phyloP scores from a whole-genome alignment of 78 protist species.

The Dictyostelium capitatum region DNA sequence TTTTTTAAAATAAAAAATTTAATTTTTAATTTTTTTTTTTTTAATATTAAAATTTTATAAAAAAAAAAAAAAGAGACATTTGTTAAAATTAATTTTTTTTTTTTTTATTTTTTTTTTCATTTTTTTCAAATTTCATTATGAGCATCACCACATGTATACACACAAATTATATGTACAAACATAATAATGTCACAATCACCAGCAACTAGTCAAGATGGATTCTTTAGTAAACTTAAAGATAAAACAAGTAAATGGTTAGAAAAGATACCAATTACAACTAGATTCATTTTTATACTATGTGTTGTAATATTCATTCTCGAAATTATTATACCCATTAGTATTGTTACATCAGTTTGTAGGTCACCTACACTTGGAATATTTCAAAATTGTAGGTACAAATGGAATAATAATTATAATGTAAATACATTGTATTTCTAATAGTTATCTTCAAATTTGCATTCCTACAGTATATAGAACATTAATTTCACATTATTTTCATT shows the following conservation, averaged over 20 bases:
- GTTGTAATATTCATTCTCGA: neutral
- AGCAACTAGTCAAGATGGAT: neutral
- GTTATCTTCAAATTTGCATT: neutral
- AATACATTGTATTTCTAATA: neutral
- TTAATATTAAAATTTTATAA: too few species aligned
- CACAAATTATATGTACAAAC: too few species aligned
- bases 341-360: neutral
- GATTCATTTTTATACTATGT: conserved; percentile 44
- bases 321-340: neutral
- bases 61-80: too few species aligned
- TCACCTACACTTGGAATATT: neutral
- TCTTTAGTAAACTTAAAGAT: neutral
- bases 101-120: too few species aligned
- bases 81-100: too few species aligned
- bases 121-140: too few species aligned
- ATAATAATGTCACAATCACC: too few species aligned
- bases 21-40: too few species aligned
- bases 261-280: conserved; percentile 27
- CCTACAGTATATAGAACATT: conserved; percentile 24
- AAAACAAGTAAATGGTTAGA: neutral
- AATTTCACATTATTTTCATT: conserved; percentile 4
- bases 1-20: too few species aligned
- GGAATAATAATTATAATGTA: neutral
- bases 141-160: too few species aligned
- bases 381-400: neutral